A percentile compares a stretch with the other conserved stretches of the same genome.
Conservation (phyloP, 2,329 filamentous ascomycete genomes). For the Colletotrichum magnum region DNA sequence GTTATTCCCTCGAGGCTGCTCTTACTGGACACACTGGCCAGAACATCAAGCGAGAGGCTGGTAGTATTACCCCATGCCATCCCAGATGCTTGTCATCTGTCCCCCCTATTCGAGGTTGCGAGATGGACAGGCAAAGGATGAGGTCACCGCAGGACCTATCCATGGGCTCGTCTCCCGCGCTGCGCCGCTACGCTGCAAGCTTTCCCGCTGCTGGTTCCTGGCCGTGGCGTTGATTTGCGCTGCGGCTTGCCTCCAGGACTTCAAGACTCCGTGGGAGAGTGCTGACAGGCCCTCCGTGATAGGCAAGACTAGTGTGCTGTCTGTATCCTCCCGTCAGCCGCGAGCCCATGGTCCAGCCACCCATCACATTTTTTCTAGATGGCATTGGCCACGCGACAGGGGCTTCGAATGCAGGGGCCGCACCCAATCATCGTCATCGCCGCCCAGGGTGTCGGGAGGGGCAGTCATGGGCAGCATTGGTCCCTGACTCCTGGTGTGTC, state of each 20-base stretch:
- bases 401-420: conserved; percentile 30
- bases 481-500: conserved; percentile 1
- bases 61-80: too few species aligned
- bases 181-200: conserved; percentile 12
- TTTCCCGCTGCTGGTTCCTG: conserved; percentile 18
- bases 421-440: conserved; percentile 23
- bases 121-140: not conserved
- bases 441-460: not conserved
- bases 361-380: conserved; percentile 23
- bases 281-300: too few species aligned
- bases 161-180: not conserved
- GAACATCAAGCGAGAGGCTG: too few species aligned
- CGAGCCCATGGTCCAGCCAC: not conserved
- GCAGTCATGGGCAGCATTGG: conserved; percentile 17
- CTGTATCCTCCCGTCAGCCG: not conserved
- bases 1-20: too few species aligned
- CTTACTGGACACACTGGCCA: too few species aligned
- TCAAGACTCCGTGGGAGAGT: too few species aligned
- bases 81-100: not conserved
- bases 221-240: conserved; percentile 1
- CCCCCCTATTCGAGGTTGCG: not conserved
- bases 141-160: not conserved
- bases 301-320: too few species aligned
- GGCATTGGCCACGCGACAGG: conserved; percentile 26
- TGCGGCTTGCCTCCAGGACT: not conserved